Evolutionary conservation across 306 rosid genomes (phyloP), one percentile per base, ranked within the genome.

Genomic region (Citrullus amarus): DNA sequence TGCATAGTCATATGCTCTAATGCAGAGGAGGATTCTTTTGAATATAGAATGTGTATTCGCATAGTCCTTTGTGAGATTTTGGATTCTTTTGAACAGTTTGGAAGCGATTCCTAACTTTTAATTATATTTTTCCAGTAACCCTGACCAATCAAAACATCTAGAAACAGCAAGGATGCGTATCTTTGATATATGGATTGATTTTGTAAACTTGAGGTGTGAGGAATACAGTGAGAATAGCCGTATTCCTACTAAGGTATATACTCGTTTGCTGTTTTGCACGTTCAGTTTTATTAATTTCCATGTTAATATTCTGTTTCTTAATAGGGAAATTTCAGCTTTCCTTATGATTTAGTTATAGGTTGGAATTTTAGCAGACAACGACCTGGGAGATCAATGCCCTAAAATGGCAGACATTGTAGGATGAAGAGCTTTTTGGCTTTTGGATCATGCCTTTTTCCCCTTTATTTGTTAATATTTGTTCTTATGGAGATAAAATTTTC

Each of bases 81-180:
- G 55, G 55, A 15, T 43, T 69, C 41, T 46, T 20, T 48, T 72
- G 59, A 72, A 72, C 36, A 9, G 55, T 72, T 46, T 25, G 43
- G 59, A 50, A 48, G 61, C 51, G 56, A 44, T 68, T 56, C 1
- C 81, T 43, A 16, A 15, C 22, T 69, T 81, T 57, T 36, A 50
- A 15, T 28, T 17, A 13, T 3, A 5, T 69, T 76, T 77, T 85
- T 87, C 80, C 91, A 95, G 98, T 78, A 95, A 95, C 70, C 98
- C 98, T 12, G 98, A 92, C n/a, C 97, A 92, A 81, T 95, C 97
- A 53, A 95, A 92, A 85, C 97, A 95, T 88, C 89, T 92, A 86
- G 98, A 95, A 86, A 95, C 98, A 34, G 97, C 97, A 16, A 89
- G 97, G 85, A 95, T 95, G 97, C 91, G 92, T 30, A 81, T 95